phyloP scores from a whole-genome alignment of 768 basidiomycete genomes.

The Lactarius pseudohatsudake region DNA sequence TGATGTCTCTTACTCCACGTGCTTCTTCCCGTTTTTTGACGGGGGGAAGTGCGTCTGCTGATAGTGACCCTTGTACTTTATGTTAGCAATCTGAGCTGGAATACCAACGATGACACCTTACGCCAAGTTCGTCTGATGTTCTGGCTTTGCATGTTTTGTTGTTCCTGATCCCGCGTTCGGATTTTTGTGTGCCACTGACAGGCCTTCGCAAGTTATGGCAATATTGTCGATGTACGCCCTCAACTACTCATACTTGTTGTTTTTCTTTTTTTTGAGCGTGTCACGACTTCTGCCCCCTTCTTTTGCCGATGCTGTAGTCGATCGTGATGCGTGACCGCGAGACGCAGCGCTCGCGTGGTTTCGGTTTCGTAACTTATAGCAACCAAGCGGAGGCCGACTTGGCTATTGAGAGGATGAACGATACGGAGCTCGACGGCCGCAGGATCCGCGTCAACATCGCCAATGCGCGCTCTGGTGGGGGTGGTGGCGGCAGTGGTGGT shows the following conservation, averaged over 20 bases:
- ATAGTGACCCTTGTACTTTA: conserved; percentile 48
- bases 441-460: conserved; percentile 86
- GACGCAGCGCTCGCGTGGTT: conserved; percentile 94
- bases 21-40: conserved; percentile 40
- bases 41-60: conserved; percentile 42
- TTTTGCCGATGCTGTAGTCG: conserved; percentile 54
- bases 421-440: conserved; percentile 91
- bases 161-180: conserved; percentile 47
- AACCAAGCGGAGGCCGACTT: conserved; percentile 63
- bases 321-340: conserved; percentile 99
- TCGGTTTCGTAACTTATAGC: conserved; percentile 89
- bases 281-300: conserved; percentile 1
- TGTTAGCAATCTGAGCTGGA: conserved; percentile 91
- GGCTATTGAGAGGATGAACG: conserved; percentile 78
- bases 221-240: conserved; percentile 87
- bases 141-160: conserved; percentile 35
- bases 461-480: conserved; percentile 60
- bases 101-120: conserved; percentile 91
- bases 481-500: conserved; percentile 45
- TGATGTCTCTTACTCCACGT: conserved; percentile 43
- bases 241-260: conserved; percentile 20
- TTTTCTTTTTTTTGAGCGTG: conserved; percentile 29
- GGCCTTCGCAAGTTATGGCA: conserved; percentile 83
- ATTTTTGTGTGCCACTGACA: conserved; percentile 45
- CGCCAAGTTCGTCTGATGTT: conserved; percentile 76